A percentile compares a stretch with the other conserved stretches of the same genome.
Conservation (phyloP, 495 filamentous ascomycete genomes). For the Clohesyomyces aquaticus region DNA sequence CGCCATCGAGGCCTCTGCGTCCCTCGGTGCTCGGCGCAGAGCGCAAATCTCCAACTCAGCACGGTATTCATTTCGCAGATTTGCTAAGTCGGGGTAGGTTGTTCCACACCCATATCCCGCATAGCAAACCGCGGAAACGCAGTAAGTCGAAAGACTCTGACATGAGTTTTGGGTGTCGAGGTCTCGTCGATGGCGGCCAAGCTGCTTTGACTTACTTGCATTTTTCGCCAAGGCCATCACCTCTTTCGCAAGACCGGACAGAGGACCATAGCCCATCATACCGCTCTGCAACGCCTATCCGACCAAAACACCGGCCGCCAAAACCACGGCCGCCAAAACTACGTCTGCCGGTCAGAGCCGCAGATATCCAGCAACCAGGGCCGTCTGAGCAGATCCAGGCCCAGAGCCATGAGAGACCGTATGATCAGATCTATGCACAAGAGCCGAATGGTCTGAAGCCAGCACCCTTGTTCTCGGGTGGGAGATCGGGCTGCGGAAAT, state of each 20-base stretch:
- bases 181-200: conserved; percentile 8
- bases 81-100: conserved; percentile 11
- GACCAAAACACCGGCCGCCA: not conserved
- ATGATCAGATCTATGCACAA: not conserved
- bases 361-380: not conserved
- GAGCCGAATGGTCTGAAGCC: conserved; percentile 1
- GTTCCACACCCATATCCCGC: not conserved
- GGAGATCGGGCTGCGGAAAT: not conserved
- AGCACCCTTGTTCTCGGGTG: conserved; percentile 11
- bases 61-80: not conserved
- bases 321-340: not conserved
- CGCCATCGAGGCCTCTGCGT: too few relatives aligned
- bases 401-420: not conserved
- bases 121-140: not conserved
- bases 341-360: too few relatives aligned
- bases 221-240: too few relatives aligned
- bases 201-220: too few relatives aligned
- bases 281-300: not conserved
- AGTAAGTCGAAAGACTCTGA: conserved; percentile 22
- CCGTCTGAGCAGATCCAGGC: not conserved
- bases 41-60: too few relatives aligned
- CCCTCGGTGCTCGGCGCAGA: too few relatives aligned
- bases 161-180: conserved; percentile 28
- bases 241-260: too few relatives aligned
- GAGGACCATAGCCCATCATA: too few relatives aligned